Evolutionary conservation across 306 rosid genomes (phyloP), one percentile per base, ranked within the genome.

Genomic region (Trifolium repens): DNA sequence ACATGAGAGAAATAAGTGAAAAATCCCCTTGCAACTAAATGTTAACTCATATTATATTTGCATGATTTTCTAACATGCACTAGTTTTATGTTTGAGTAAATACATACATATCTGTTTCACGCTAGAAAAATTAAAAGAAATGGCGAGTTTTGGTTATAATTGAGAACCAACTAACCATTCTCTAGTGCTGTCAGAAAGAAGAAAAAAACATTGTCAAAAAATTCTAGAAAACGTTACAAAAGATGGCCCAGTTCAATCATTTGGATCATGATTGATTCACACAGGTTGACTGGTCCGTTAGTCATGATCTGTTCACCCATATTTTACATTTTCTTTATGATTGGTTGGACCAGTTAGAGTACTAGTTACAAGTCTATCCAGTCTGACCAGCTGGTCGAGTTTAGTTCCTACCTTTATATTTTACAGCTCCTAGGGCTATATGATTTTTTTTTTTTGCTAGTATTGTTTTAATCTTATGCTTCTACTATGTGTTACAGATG

Each of bases 401-500:
- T 26, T n/a, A 17, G 69, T 69, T 69, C 17, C 44, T 16, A 55
- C 37, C 10, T n/a, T 37, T 52, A 55, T 19, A 8, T 55, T 9
- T 22, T 30, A 17, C 19, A 17, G 62, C 65, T 57, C 1, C 17
- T 32, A 35, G 17, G 46, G 53, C 19, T 27, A 12, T 57, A 13
- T 43, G 40, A n/a, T 16, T 34, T 5, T 4, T 71, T 71, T 67
- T 71, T 67, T 76, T 13, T 52, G 22, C 4, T 22, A 67, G 24
- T 27, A 62, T 50, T 59, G 19, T 35, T 75, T 68, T 66, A 69
- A 53, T 69, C 67, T 27, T 67, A 40, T 63, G 62, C 42, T 79
- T 52, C 12, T 46, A 9, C 52, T 73, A 46, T 50, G 9, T 79
- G n/a, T 83, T 65, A 72, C 87, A 96, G 99, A 96, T 96, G 98